Percentiles rank a stretch among this genome's conserved stretches.
Evolutionary conservation across 2,329 filamentous ascomycete species (phyloP).

Genomic region (Helminthosporium solani): DNA sequence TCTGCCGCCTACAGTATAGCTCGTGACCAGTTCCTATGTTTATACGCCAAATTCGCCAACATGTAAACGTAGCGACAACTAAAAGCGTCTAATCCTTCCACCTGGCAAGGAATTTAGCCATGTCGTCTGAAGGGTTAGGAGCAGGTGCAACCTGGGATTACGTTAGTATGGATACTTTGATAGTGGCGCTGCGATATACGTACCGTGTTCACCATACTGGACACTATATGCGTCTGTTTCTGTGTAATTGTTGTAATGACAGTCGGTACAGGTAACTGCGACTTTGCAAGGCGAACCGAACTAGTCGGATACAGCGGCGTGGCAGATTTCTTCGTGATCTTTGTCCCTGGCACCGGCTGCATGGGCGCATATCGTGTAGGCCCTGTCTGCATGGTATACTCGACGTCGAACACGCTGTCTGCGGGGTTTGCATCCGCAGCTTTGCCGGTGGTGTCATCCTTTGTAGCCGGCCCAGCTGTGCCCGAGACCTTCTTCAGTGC

Average conservation of each 20-base stretch:
- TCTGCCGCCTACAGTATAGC: neutral
- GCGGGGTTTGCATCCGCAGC: constrained; percentile 25
- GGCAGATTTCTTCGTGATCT: constrained; percentile 56
- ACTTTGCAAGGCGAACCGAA: constrained; percentile 53
- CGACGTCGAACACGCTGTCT: constrained; percentile 43
- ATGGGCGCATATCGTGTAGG: constrained; percentile 62
- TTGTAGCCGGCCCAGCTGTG: constrained; percentile 30
- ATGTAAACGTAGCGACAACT: neutral
- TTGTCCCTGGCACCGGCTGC: constrained; percentile 59
- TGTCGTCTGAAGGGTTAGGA: constrained; percentile 51
- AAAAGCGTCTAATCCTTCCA: constrained; percentile 55
- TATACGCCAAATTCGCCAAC: neutral
- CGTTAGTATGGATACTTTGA: neutral
- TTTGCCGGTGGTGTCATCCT: constrained; percentile 21
- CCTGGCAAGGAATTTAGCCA: constrained; percentile 58
- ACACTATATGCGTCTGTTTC: constrained; percentile 52
- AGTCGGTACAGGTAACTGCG: constrained; percentile 48
- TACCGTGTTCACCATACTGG: constrained; percentile 61
- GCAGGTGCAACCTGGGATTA: constrained; percentile 54
- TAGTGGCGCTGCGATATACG: constrained; percentile 26
- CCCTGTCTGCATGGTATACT: constrained; percentile 59
- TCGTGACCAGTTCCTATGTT: neutral
- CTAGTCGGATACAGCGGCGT: constrained; percentile 58
- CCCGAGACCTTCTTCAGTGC: constrained; percentile 23
- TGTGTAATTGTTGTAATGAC: constrained; percentile 56